Conservation (phyloP, 176 grass and related monocot species). For the Aegilops tauschii region DNA sequence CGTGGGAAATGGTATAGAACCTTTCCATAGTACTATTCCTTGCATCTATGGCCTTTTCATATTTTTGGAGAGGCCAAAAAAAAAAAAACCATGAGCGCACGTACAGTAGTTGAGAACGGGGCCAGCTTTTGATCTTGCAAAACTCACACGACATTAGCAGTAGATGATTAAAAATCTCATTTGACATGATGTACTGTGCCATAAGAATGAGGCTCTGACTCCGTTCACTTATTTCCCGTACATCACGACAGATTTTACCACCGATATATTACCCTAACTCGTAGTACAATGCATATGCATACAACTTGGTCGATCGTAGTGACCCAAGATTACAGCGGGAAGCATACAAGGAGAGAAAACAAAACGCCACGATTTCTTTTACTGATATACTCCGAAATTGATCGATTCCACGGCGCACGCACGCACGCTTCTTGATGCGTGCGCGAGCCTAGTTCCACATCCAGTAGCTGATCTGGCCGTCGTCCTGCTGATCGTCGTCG, state of each 20-base stretch:
- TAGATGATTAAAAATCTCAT: neutral
- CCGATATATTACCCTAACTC: neutral
- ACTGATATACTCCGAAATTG: neutral
- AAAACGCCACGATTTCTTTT: neutral
- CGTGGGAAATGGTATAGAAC: no score
- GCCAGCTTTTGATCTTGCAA: no score
- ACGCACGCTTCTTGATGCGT: neutral
- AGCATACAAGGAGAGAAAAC: neutral
- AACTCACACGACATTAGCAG: no score
- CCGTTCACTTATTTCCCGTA: neutral
- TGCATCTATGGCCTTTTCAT: no score
- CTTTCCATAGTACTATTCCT: no score
- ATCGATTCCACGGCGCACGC: neutral
- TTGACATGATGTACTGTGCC: neutral
- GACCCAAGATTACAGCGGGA: neutral
- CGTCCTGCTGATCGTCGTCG: conserved; percentile 48
- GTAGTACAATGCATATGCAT: neutral
- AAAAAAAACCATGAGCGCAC: no score
- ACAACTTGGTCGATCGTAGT: no score
- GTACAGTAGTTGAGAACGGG: no score
- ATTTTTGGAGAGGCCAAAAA: no score
- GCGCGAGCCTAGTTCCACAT: conserved; percentile 56
- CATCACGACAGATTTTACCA: neutral
- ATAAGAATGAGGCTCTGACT: neutral
- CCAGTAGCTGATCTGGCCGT: conserved; percentile 58